Conservation (phyloP, 1,284 basidiomycete genomes). For the Ustilago nuda region DNA sequence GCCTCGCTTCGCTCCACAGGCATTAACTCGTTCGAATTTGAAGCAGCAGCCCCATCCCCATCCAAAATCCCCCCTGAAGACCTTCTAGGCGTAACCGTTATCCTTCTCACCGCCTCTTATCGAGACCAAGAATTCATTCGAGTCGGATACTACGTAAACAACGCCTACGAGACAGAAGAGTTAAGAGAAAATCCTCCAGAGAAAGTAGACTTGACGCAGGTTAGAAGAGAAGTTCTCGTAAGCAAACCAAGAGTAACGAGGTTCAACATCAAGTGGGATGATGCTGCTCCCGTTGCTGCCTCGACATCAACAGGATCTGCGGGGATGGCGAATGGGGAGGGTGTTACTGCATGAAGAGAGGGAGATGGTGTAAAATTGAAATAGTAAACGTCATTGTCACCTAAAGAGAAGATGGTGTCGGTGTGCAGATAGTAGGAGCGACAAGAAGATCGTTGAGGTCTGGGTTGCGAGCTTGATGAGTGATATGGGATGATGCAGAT, state of each 20-base stretch:
- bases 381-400: neutral
- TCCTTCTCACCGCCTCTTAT: constrained; percentile 90
- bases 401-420: too few species aligned
- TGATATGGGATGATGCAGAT: neutral
- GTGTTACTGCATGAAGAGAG: constrained; percentile 5
- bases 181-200: constrained; percentile 65
- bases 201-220: constrained; percentile 70
- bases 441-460: neutral
- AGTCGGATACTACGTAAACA: constrained; percentile 99
- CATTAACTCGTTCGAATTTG: constrained; percentile 97
- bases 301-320: neutral
- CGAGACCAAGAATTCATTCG: constrained; percentile 95
- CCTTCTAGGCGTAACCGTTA: constrained; percentile 87
- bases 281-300: constrained; percentile 10
- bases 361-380: neutral
- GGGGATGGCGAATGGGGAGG: neutral
- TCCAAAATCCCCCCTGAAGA: constrained; percentile 83
- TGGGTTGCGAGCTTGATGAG: neutral
- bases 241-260: constrained; percentile 93
- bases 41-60: constrained; percentile 72
- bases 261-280: constrained; percentile 72
- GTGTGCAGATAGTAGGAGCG: too few species aligned
- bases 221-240: constrained; percentile 86
- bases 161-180: constrained; percentile 94
- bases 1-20: constrained; percentile 22